phyloP scores from a whole-genome alignment of 2,329 filamentous ascomycete genomes.

The Clonostachys sp. region DNA sequence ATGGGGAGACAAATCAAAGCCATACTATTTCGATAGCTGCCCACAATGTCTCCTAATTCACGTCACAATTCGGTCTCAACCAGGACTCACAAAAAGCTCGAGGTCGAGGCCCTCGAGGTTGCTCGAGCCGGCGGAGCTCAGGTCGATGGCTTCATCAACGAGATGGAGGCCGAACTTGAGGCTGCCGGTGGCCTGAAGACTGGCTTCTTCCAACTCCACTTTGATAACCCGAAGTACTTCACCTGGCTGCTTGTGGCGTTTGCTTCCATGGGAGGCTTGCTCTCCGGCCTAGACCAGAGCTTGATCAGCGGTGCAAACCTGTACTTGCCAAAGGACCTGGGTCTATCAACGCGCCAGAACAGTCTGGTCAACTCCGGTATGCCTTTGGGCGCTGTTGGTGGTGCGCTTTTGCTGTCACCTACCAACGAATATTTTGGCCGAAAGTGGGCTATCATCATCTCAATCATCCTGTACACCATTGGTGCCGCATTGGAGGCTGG shows the following conservation, averaged over 20 bases:
- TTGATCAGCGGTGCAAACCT: slow-evolving; percentile 30
- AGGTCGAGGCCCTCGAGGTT: too few relatives aligned
- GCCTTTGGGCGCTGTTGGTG: slow-evolving; percentile 67
- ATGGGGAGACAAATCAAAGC: too few relatives aligned
- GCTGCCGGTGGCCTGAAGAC: too few relatives aligned
- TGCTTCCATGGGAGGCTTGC: background rate
- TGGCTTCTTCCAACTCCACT: too few relatives aligned
- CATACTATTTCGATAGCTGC: too few relatives aligned
- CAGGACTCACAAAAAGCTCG: too few relatives aligned
- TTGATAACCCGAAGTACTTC: background rate
- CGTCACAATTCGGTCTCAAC: too few relatives aligned
- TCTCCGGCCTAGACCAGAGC: background rate
- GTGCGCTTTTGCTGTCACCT: slow-evolving; percentile 62
- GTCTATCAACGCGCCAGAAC: slow-evolving; percentile 50
- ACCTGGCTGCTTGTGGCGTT: background rate
- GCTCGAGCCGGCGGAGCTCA: too few relatives aligned
- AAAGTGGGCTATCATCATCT: slow-evolving; percentile 64
- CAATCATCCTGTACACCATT: slow-evolving; percentile 65
- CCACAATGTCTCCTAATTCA: too few relatives aligned
- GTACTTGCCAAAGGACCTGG: slow-evolving; percentile 55
- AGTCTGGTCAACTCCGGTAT: slow-evolving; percentile 67
- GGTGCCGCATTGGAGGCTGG: slow-evolving; percentile 66
- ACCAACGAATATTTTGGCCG: slow-evolving; percentile 65
- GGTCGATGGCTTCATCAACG: too few relatives aligned
- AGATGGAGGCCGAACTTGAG: too few relatives aligned